Evolutionary conservation across 352 stramenopile genomes (phyloP), one percentile per base, ranked within the genome.

Genomic region (Globisporangium viniferum): DNA sequence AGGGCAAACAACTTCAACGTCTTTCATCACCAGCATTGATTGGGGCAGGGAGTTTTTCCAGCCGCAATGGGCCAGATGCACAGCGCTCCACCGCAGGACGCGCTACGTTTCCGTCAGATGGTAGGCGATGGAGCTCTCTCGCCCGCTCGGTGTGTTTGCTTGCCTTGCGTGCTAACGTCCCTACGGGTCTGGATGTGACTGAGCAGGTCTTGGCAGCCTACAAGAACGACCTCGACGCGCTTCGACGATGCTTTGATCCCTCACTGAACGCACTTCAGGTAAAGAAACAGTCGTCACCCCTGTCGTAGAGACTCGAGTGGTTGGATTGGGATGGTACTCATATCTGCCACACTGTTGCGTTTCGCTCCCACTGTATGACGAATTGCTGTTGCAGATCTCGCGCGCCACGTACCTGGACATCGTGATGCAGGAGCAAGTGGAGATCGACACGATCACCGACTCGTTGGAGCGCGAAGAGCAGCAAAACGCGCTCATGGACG

Each of bases 341-440:
- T 6, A 15, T 15, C 15, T n/a, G 41, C 15, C 15, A 24, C 29
- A 46, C 24, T 24, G 7, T 36, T 24, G 15, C 15, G 2, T 15
- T 44, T 15, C 51, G 39, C 27, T 54, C 15, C 31, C 27, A 10
- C 61, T 33, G 14, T 24, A 27, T 31, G 18, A n/a, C 35, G 5
- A 51, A n/a, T 35, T 48, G 33, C 39, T 20, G 20, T 57, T 24
- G 5, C 46, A 86, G 80, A 83, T 93, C 60, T 94, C 86, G 10
- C 73, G 86, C 2, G 84, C 86, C 15, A 90, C 81, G 33, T 94
- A 92, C 63, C 71, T 94, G 41, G 86, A 93, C 67, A 80, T 94
- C 27, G 86, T 79, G 75, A 80, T 84, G 59, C 78, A 86, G 3
- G 84, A 90, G 53, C 71, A 92, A 58, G 78, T 71, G 22, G 60